A percentile compares a stretch with the other conserved stretches of the same genome.
phyloP scores from a whole-genome alignment of 2,329 filamentous ascomycete genomes.

The Sporothrix euskadiensis region DNA sequence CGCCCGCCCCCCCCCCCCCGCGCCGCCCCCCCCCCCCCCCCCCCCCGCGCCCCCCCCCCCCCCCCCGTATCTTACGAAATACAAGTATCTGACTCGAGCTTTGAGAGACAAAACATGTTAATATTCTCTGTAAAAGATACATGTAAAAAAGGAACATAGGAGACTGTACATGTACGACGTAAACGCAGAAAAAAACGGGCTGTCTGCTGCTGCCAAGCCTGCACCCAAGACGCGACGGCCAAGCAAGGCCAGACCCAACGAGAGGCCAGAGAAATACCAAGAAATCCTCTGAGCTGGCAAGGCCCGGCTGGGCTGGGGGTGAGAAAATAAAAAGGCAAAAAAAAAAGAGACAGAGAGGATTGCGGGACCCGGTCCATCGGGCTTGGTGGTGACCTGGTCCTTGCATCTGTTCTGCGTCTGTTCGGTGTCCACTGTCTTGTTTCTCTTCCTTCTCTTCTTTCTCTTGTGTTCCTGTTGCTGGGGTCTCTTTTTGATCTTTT shows the following conservation, averaged over 20 bases:
- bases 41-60: too few relatives aligned
- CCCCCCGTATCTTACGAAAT: too few relatives aligned
- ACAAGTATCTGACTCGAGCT: background rate
- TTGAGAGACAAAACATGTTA: background rate
- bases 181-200: background rate
- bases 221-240: slow-evolving; percentile 13
- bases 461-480: background rate
- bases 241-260: slow-evolving; percentile 5
- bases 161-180: background rate
- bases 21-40: too few relatives aligned
- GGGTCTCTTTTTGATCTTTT: background rate
- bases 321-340: background rate
- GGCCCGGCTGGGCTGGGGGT: background rate
- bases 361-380: slow-evolving; percentile 6
- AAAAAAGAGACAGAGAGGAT: background rate
- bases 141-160: background rate
- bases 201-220: slow-evolving; percentile 13
- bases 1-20: too few relatives aligned
- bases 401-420: background rate
- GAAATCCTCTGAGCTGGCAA: slow-evolving; percentile 12
- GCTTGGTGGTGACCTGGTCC: background rate
- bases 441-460: background rate
- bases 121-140: background rate
- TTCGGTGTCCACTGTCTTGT: too few relatives aligned
- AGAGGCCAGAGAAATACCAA: background rate